Conservation (phyloP, 805 yeast species). For the Yamadazyma philogaea region DNA sequence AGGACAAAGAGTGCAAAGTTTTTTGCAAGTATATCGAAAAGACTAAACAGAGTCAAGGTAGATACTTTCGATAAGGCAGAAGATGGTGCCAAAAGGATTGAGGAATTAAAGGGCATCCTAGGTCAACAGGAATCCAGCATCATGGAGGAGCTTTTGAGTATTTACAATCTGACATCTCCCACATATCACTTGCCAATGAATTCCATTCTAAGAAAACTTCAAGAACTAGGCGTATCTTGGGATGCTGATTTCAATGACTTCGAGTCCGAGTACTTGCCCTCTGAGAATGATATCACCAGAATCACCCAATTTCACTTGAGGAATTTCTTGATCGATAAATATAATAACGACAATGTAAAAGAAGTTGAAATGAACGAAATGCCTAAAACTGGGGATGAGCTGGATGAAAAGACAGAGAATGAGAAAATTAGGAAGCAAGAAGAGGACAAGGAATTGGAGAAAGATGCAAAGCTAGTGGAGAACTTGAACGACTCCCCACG, state of each 20-base stretch:
- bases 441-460: neutral
- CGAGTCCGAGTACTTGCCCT: conserved; percentile 75
- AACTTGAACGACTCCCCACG: conserved; percentile 16
- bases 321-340: conserved; percentile 62
- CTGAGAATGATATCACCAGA: conserved; percentile 88
- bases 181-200: conserved; percentile 72
- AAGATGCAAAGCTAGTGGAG: conserved; percentile 5
- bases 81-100: conserved; percentile 60
- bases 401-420: neutral
- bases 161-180: conserved; percentile 55
- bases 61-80: conserved; percentile 69
- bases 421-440: neutral
- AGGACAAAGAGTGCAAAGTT: conserved; percentile 52
- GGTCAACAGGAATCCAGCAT: conserved; percentile 50
- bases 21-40: conserved; percentile 66
- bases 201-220: conserved; percentile 63
- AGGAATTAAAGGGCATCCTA: conserved; percentile 53
- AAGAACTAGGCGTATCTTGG: conserved; percentile 84
- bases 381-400: conserved; percentile 10
- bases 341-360: conserved; percentile 19
- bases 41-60: conserved; percentile 75
- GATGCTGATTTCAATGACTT: conserved; percentile 78
- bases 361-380: conserved; percentile 20
- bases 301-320: conserved; percentile 86
- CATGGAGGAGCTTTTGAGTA: conserved; percentile 41